A percentile compares a stretch with the other conserved stretches of the same genome.
Conservation (phyloP, 148 eudicot genomes). For the Salicornia ramosissima region DNA sequence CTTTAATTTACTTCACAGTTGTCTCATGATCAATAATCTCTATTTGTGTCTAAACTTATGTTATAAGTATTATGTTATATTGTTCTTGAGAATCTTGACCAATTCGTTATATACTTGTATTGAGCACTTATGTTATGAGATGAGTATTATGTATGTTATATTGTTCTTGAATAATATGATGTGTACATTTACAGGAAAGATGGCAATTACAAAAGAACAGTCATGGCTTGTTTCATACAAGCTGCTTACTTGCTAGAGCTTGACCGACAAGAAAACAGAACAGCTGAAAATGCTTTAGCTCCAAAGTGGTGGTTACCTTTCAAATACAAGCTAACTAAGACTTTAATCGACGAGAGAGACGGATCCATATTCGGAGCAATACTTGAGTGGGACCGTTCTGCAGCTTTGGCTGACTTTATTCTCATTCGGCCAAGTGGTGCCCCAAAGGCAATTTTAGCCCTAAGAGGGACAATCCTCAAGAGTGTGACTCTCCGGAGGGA, state of each 20-base stretch:
- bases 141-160: not conserved
- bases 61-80: too few relatives aligned
- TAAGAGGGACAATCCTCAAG: slow-evolving; percentile 77
- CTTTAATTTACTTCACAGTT: too few relatives aligned
- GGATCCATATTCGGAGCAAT: slow-evolving; percentile 80
- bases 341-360: slow-evolving; percentile 68
- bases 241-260: slow-evolving; percentile 83
- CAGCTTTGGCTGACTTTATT: slow-evolving; percentile 69
- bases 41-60: too few relatives aligned
- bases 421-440: slow-evolving; percentile 75
- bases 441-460: slow-evolving; percentile 73
- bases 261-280: slow-evolving; percentile 80
- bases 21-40: too few relatives aligned
- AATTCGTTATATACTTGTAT: too few relatives aligned
- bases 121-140: not conserved
- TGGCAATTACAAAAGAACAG: slow-evolving; percentile 83
- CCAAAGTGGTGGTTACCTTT: slow-evolving; percentile 90
- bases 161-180: not conserved
- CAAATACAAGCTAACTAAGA: slow-evolving; percentile 68
- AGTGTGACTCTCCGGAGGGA: slow-evolving; percentile 67
- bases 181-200: slow-evolving; percentile 53
- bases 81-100: too few relatives aligned
- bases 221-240: slow-evolving; percentile 93
- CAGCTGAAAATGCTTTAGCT: slow-evolving; percentile 54
- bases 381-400: slow-evolving; percentile 78